Evolutionary conservation across 192 early-diverging fungal species (phyloP).

Genomic region (Coemansia sp.): DNA sequence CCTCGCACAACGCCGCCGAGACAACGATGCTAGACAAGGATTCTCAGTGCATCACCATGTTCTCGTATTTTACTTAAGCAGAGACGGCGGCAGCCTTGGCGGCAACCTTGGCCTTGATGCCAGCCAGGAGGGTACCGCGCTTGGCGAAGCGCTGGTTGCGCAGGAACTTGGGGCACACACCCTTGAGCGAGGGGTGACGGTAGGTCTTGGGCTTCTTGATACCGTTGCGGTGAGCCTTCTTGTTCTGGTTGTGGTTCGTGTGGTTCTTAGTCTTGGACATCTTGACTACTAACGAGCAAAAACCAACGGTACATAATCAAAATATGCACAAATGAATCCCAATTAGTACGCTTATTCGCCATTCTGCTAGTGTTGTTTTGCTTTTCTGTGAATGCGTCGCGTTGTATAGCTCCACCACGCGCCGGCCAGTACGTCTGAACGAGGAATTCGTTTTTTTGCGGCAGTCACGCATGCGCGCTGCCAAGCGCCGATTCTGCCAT

Average conservation of each 20-base stretch:
- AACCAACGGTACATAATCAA: background rate
- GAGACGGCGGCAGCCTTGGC: slow-evolving; percentile 26
- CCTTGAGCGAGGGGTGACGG: slow-evolving; percentile 88
- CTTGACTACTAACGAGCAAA: slow-evolving; percentile 31
- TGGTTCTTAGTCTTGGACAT: slow-evolving; percentile 98
- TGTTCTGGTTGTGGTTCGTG: slow-evolving; percentile 99
- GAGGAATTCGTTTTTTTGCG: background rate
- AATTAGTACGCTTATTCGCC: background rate
- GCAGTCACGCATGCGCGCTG: background rate
- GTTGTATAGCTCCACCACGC: background rate
- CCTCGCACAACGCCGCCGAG: background rate
- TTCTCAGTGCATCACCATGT: slow-evolving; percentile 6
- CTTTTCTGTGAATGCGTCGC: background rate
- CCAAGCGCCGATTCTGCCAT: background rate
- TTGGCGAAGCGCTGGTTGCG: slow-evolving; percentile 98
- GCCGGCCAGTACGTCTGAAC: background rate
- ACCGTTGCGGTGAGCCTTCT: slow-evolving; percentile 99
- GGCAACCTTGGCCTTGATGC: slow-evolving; percentile 40
- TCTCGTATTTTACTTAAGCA: slow-evolving; percentile 6
- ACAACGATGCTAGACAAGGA: background rate
- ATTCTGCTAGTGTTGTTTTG: background rate
- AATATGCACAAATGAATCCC: background rate
- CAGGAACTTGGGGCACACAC: slow-evolving; percentile 91
- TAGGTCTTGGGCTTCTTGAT: slow-evolving; percentile 95
- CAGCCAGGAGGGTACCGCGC: slow-evolving; percentile 47